phyloP scores from a whole-genome alignment of 106 monocot genomes.

The Acanthochlamys bracteata region DNA sequence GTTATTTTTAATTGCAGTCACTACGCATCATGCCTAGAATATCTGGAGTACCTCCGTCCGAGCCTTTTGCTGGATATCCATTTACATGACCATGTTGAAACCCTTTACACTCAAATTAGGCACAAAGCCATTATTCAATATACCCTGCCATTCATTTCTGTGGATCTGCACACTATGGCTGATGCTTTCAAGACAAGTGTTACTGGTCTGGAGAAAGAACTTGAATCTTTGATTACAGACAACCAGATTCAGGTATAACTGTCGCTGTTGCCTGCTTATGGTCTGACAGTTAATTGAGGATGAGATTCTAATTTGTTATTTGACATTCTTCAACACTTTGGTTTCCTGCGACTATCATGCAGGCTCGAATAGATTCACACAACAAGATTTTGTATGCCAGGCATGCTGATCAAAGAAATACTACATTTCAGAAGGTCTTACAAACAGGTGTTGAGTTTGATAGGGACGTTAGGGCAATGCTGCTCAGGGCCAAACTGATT shows the following conservation, averaged over 20 bases:
- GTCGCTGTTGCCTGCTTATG: not conserved
- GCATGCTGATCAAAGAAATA: conserved; percentile 88
- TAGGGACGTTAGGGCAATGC: conserved; percentile 66
- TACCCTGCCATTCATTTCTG: conserved; percentile 91
- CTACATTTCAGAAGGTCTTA: conserved; percentile 75
- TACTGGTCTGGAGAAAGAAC: conserved; percentile 78
- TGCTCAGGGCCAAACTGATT: conserved; percentile 76
- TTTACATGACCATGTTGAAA: conserved; percentile 82
- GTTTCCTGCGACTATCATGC: conserved; percentile 2
- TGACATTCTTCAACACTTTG: not conserved
- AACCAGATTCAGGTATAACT: conserved; percentile 70
- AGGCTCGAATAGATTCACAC: conserved; percentile 94
- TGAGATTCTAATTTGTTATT: not conserved
- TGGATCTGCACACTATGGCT: conserved; percentile 85
- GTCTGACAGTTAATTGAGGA: not conserved
- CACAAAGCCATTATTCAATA: conserved; percentile 98
- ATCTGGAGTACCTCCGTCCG: conserved; percentile 76
- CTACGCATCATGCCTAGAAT: conserved; percentile 86
- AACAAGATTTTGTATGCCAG: conserved; percentile 91
- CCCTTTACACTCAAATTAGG: conserved; percentile 75
- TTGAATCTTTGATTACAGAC: conserved; percentile 84
- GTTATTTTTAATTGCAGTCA: conserved; percentile 32
- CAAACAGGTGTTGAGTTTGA: conserved; percentile 87
- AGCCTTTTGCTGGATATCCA: conserved; percentile 86
- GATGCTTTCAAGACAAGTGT: conserved; percentile 81